A percentile compares a stretch with the other conserved stretches of the same genome.
These are phyloP conservation scores for Tricholoma matsutake DNA, from an alignment of 768 basidiomycete genomes.

Conservation along the genomic window DNA sequence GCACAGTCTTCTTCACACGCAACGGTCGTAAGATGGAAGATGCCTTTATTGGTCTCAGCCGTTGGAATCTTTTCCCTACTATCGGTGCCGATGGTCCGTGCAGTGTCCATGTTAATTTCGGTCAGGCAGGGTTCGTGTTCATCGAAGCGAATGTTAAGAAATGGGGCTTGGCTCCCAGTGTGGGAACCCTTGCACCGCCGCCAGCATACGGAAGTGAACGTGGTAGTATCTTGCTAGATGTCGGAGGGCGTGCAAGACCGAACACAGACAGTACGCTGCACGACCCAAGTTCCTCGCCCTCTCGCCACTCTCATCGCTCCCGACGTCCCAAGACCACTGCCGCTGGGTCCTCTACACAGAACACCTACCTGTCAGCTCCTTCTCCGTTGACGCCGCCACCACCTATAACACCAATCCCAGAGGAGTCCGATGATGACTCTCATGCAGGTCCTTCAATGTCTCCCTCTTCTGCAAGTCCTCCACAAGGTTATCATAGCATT, in stretches of 20 bases:
- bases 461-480: conserved; percentile 13
- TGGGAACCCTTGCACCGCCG: conserved; percentile 95
- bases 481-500: conserved; percentile 31
- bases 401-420: conserved; percentile 78
- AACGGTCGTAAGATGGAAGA: conserved; percentile 98
- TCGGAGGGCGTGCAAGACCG: conserved; percentile 59
- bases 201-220: conserved; percentile 97
- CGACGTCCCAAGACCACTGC: conserved; percentile 46
- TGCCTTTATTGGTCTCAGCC: conserved; percentile 85
- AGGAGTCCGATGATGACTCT: conserved; percentile 47
- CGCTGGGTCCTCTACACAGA: conserved; percentile 59
- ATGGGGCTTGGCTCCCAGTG: conserved; percentile 97
- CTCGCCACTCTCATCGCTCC: conserved; percentile 60
- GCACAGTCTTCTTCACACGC: conserved; percentile 98
- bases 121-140: conserved; percentile 97
- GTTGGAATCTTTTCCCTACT: conserved; percentile 95
- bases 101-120: conserved; percentile 95
- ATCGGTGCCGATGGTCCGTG: conserved; percentile 96
- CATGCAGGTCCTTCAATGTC: conserved; percentile 50
- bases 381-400: conserved; percentile 51
- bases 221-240: conserved; percentile 92
- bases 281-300: conserved; percentile 36
- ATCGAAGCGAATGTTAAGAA: conserved; percentile 99
- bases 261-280: conserved; percentile 37
- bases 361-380: conserved; percentile 41